Conservation (phyloP, 768 basidiomycete species). For the Phanerochaete carnosa region DNA sequence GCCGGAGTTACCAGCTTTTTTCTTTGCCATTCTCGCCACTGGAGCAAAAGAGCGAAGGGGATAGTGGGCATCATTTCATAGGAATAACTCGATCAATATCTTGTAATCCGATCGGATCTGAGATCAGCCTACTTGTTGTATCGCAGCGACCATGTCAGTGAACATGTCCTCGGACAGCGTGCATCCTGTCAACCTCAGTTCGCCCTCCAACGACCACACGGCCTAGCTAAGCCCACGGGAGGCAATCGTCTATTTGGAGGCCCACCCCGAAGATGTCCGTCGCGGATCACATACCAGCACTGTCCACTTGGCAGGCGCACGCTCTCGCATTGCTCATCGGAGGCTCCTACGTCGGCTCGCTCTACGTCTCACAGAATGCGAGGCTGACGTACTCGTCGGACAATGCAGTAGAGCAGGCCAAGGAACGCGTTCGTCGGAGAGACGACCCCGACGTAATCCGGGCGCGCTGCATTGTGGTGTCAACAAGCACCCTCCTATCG, state of each 20-base stretch:
- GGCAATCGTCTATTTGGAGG: neutral
- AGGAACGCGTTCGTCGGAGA: conserved; percentile 54
- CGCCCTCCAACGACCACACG: neutral
- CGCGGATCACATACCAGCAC: conserved; percentile 8
- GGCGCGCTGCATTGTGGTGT: conserved; percentile 71
- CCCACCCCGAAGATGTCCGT: neutral
- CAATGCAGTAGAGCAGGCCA: conserved; percentile 25
- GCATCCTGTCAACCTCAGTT: neutral
- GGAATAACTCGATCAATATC: neutral
- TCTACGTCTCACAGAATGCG: conserved; percentile 71
- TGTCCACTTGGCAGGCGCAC: conserved; percentile 39
- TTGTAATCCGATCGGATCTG: conserved; percentile 1
- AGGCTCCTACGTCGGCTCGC: conserved; percentile 72
- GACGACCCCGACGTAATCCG: conserved; percentile 85
- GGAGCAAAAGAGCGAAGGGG: neutral
- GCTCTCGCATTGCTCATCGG: conserved; percentile 57
- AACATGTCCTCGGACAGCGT: neutral
- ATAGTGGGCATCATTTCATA: neutral
- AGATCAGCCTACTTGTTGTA: neutral
- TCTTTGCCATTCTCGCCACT: conserved; percentile 44
- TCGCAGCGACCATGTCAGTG: neutral
- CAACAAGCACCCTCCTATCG: conserved; percentile 56
- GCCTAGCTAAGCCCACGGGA: neutral
- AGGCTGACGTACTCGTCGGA: conserved; percentile 39
- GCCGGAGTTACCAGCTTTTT: conserved; percentile 37